Percentiles rank a stretch among this genome's conserved stretches.
phyloP scores from a whole-genome alignment of 2,329 filamentous ascomycete species.

The Fonsecaea nubica region DNA sequence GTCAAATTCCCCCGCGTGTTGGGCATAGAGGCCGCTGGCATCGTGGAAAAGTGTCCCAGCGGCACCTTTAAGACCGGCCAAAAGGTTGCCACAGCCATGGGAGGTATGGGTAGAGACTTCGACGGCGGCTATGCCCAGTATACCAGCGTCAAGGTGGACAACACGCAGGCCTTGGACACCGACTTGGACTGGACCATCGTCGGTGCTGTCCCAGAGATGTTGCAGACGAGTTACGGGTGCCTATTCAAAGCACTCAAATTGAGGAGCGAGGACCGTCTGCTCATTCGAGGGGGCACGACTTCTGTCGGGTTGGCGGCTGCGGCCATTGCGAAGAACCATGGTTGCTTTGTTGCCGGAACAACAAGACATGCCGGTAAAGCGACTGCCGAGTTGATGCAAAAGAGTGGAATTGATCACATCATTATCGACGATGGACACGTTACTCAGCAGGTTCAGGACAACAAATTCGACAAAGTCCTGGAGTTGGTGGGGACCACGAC shows the following conservation, averaged over 20 bases:
- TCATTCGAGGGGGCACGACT: conserved; percentile 60
- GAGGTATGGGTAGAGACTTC: conserved; percentile 56
- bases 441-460: conserved; percentile 45
- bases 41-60: conserved; percentile 47
- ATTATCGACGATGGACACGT: conserved; percentile 54
- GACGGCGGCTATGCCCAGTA: conserved; percentile 61
- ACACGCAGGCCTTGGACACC: conserved; percentile 47
- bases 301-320: conserved; percentile 57
- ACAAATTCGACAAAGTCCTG: conserved; percentile 52
- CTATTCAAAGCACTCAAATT: conserved; percentile 51
- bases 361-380: conserved; percentile 49
- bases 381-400: conserved; percentile 45
- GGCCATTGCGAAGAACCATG: conserved; percentile 52
- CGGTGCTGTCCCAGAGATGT: conserved; percentile 59
- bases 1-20: conserved; percentile 54
- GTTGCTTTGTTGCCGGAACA: conserved; percentile 50
- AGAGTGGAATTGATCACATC: conserved; percentile 52
- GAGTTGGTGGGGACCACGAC: conserved; percentile 55
- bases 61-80: conserved; percentile 49
- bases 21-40: conserved; percentile 56
- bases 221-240: conserved; percentile 58
- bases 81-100: conserved; percentile 57
- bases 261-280: conserved; percentile 50
- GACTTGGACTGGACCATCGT: conserved; percentile 52
- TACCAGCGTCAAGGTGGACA: conserved; percentile 50